A percentile compares a stretch with the other conserved stretches of the same genome.
Evolutionary conservation across 306 rosid species (phyloP).

Genomic region (Mimosa pudica): DNA sequence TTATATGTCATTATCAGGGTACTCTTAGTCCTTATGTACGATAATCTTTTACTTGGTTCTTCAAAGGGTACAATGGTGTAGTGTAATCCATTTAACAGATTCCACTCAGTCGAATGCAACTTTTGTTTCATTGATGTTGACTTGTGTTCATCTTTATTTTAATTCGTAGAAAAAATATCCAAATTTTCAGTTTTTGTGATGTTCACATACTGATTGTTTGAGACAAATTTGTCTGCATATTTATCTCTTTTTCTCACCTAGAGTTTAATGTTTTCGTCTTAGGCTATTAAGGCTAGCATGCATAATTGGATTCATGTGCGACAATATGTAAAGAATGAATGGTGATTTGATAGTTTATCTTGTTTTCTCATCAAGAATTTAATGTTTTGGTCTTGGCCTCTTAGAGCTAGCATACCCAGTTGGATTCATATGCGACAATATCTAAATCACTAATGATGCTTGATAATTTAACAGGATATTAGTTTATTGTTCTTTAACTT

Average conservation of each 20-base stretch:
- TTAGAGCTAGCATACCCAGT: not conserved
- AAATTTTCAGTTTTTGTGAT: not conserved
- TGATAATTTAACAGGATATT: conserved; percentile 23
- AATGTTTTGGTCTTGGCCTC: conserved; percentile 7
- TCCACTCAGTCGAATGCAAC: not conserved
- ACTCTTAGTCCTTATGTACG: not conserved
- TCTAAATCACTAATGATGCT: not conserved
- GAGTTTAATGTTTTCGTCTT: conserved; percentile 7
- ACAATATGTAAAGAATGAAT: no score
- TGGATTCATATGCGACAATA: not conserved
- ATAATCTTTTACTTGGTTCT: not conserved
- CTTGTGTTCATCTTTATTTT: not conserved
- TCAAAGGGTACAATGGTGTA: not conserved
- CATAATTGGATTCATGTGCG: not conserved
- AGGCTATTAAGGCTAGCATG: not conserved
- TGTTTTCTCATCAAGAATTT: not conserved
- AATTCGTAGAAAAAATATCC: not conserved
- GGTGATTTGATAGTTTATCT: not conserved
- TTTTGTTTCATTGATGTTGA: not conserved
- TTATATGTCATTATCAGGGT: not conserved
- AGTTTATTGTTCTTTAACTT: not conserved
- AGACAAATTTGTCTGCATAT: not conserved
- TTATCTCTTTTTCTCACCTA: not conserved
- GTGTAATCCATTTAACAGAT: not conserved
- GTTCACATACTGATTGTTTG: conserved; percentile 3